phyloP scores from a whole-genome alignment of 2,329 filamentous ascomycete species.

The Botrytis porri region DNA sequence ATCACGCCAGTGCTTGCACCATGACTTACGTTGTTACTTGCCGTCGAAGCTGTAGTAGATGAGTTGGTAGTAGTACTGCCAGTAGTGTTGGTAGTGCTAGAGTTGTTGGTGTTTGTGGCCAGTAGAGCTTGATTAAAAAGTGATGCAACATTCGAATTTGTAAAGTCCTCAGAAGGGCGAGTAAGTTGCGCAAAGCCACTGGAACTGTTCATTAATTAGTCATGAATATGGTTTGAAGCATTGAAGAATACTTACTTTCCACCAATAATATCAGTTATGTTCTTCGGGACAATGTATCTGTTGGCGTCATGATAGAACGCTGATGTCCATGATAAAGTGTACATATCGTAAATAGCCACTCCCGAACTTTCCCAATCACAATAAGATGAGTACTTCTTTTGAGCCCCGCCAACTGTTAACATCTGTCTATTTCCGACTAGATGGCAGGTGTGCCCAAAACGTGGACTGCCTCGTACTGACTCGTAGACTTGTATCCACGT shows the following conservation, averaged over 20 bases:
- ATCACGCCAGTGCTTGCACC: neutral
- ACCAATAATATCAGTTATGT: conserved; percentile 34
- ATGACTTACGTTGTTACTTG: neutral
- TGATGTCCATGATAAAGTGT: conserved; percentile 36
- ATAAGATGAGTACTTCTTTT: conserved; percentile 14
- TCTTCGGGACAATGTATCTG: conserved; percentile 34
- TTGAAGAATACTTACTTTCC: conserved; percentile 27
- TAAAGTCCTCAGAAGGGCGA: conserved; percentile 5
- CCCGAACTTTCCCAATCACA: conserved; percentile 39
- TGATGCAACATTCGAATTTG: conserved; percentile 2
- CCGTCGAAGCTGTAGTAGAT: neutral
- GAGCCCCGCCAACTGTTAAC: conserved; percentile 42
- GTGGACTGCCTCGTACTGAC: conserved; percentile 36
- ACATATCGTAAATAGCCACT: conserved; percentile 39
- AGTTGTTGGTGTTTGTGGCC: neutral
- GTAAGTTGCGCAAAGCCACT: conserved; percentile 9
- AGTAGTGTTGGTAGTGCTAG: neutral
- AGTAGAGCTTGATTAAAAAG: conserved; percentile 7
- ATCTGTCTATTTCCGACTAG: conserved; percentile 40
- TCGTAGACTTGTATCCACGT: conserved; percentile 41
- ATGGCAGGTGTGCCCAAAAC: conserved; percentile 45
- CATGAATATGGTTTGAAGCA: too few species aligned
- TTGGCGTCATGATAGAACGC: conserved; percentile 33
- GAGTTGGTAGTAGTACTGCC: neutral
- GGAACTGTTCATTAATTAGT: conserved; percentile 6